These are phyloP conservation scores for Sclerotinia subarctica DNA, from an alignment of 2,329 filamentous ascomycete genomes.

Conservation along the genomic window DNA sequence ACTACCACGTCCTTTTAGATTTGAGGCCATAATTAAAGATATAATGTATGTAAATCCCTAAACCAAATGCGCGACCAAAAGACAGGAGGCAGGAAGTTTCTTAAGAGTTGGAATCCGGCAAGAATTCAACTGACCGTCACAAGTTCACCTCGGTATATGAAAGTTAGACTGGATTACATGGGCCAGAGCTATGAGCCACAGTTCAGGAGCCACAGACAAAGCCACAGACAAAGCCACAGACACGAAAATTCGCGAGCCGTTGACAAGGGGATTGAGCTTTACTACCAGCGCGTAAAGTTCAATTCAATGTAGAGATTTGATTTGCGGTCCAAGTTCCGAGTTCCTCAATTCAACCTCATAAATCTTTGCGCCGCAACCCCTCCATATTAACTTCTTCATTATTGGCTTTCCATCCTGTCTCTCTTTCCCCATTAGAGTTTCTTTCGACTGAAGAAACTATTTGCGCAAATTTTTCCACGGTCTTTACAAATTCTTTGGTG, in stretches of 20 bases:
- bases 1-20: slow-evolving; percentile 44
- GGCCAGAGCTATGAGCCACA: neutral
- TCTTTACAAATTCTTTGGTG: neutral
- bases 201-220: neutral
- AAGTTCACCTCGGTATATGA: slow-evolving; percentile 17
- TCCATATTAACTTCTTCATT: neutral
- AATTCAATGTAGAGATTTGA: slow-evolving; percentile 21
- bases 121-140: slow-evolving; percentile 7
- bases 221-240: neutral
- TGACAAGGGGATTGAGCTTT: slow-evolving; percentile 11
- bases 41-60: slow-evolving; percentile 14
- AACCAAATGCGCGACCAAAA: neutral
- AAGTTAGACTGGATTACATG: neutral
- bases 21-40: slow-evolving; percentile 29
- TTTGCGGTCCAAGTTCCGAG: slow-evolving; percentile 1
- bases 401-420: neutral
- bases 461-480: slow-evolving; percentile 5
- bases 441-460: neutral
- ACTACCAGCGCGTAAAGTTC: slow-evolving; percentile 18
- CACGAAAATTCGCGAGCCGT: slow-evolving; percentile 19
- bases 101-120: neutral
- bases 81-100: neutral
- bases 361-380: slow-evolving; percentile 15
- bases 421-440: neutral
- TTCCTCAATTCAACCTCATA: slow-evolving; percentile 17